These are phyloP conservation scores for Puccinia polysora DNA, from an alignment of 1,284 basidiomycete genomes.

Conservation along the genomic window DNA sequence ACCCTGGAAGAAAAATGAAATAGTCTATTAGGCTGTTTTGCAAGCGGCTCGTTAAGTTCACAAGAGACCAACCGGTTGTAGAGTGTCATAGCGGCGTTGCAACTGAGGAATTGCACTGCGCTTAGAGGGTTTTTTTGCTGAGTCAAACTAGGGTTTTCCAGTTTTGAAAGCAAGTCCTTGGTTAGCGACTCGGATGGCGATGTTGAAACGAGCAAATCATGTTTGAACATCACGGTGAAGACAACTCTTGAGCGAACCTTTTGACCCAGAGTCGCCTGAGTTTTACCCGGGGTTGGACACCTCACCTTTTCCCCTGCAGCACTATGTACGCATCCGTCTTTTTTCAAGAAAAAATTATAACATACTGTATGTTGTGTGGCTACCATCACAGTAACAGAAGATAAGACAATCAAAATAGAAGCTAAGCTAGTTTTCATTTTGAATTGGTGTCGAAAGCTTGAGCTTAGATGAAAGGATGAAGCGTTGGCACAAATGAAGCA, in stretches of 20 bases:
- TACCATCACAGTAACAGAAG: neutral
- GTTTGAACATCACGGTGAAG: neutral
- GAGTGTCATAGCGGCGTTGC: neutral
- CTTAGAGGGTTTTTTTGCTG: neutral
- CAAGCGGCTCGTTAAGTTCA: neutral
- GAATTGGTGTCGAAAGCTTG: neutral
- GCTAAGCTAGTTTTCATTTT: neutral
- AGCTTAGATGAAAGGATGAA: too few species aligned
- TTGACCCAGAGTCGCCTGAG: neutral
- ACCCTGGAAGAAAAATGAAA: neutral
- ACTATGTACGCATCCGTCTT: slow-evolving; percentile 19
- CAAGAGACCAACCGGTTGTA: neutral
- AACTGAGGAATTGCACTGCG: neutral
- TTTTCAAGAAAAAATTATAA: slow-evolving; percentile 28
- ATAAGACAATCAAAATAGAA: neutral
- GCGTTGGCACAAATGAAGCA: too few species aligned
- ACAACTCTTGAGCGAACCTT: neutral
- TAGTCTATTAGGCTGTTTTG: neutral
- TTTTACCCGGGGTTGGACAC: neutral
- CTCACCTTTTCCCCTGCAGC: neutral
- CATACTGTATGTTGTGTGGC: slow-evolving; percentile 1
- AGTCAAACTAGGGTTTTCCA: neutral
- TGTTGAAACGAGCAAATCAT: neutral
- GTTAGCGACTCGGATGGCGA: neutral
- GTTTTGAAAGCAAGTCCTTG: neutral